These are phyloP conservation scores for Schoenoplectus triqueter DNA, from an alignment of 202 grass and related monocot species.

Conservation along the genomic window DNA sequence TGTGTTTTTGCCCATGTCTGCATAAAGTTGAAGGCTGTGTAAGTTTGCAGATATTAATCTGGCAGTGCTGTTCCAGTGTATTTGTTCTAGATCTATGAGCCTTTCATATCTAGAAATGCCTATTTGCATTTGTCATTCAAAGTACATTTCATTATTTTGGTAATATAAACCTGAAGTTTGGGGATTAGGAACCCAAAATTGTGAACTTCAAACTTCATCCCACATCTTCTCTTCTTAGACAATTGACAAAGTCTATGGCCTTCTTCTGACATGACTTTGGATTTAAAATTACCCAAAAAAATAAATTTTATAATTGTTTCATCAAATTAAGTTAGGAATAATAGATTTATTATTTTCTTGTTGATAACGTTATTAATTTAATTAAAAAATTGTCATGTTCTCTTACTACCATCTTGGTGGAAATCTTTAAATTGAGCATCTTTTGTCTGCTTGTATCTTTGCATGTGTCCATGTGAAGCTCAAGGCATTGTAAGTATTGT, in stretches of 20 bases:
- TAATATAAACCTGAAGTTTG: not conserved
- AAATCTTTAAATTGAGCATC: not conserved
- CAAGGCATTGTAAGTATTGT: slow-evolving; percentile 1
- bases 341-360: not conserved
- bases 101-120: not conserved
- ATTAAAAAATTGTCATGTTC: not conserved
- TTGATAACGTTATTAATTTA: not conserved
- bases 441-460: slow-evolving; percentile 2
- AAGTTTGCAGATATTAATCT: not conserved
- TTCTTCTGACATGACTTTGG: not conserved
- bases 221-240: not conserved
- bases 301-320: not conserved
- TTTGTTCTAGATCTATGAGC: not conserved
- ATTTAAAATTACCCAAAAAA: not conserved
- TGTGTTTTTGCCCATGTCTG: not conserved
- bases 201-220: not conserved
- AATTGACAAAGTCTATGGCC: not conserved
- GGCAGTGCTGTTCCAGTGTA: not conserved
- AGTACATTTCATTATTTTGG: not conserved
- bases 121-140: not conserved
- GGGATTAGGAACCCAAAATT: not conserved
- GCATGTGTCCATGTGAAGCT: not conserved
- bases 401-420: not conserved
- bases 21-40: not conserved
- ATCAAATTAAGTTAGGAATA: not conserved